Percentiles rank a stretch among this genome's conserved stretches.
phyloP scores from a whole-genome alignment of 345 rosid species.

The Moringa oleifera region DNA sequence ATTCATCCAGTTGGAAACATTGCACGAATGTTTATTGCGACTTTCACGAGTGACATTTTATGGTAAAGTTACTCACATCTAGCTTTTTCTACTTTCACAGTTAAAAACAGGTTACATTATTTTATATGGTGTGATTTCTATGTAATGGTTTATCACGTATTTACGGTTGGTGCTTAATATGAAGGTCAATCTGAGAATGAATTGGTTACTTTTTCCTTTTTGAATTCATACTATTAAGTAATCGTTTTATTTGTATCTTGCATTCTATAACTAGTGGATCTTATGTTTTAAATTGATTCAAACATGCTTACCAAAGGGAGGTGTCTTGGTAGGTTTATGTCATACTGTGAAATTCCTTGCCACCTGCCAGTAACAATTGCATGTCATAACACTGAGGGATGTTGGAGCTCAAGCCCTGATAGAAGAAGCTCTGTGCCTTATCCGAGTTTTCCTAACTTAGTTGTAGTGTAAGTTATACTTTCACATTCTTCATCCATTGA shows the following conservation, averaged over 20 bases:
- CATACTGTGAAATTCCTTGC: conserved; percentile 61
- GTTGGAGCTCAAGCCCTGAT: conserved; percentile 75
- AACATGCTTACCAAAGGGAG: conserved; percentile 6
- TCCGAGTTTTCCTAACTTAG: conserved; percentile 63
- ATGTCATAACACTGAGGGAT: conserved; percentile 67
- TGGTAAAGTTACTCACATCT: conserved; percentile 41
- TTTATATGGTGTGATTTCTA: neutral
- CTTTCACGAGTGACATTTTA: conserved; percentile 75
- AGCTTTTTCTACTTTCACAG: neutral
- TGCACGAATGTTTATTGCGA: conserved; percentile 64
- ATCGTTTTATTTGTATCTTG: neutral
- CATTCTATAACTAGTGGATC: neutral
- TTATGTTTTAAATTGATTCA: neutral
- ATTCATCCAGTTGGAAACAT: conserved; percentile 64
- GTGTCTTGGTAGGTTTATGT: conserved; percentile 55
- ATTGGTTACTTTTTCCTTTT: neutral
- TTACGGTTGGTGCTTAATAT: neutral
- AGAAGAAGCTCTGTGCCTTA: conserved; percentile 53
- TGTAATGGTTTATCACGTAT: neutral
- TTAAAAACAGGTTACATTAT: too few species aligned
- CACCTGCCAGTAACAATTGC: conserved; percentile 82
- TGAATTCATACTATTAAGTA: neutral
- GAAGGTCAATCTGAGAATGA: too few species aligned
- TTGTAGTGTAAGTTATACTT: conserved; percentile 54
- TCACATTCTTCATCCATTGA: neutral